Evolutionary conservation across 208 protist genomes (phyloP).

Genomic region (Sergeia podlipaevii): DNA sequence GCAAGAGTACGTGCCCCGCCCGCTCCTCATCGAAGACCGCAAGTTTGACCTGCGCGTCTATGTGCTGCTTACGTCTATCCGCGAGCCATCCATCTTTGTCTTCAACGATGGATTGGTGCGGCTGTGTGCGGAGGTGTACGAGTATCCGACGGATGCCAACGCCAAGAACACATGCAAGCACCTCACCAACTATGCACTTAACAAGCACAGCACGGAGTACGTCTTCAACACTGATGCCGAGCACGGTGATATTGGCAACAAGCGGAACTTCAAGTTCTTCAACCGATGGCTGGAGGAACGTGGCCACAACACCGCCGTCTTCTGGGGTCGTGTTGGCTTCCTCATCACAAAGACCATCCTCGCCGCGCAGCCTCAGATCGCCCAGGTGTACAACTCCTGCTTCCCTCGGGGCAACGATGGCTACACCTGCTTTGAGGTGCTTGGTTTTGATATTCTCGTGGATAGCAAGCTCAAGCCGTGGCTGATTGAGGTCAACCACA

Average conservation of each 20-base stretch:
- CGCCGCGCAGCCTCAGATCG: constrained; percentile 89
- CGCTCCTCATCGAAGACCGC: constrained; percentile 90
- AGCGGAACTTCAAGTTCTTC: constrained; percentile 91
- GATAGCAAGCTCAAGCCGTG: constrained; percentile 91
- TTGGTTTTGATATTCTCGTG: constrained; percentile 96
- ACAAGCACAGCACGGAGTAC: constrained; percentile 92
- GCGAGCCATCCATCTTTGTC: constrained; percentile 87
- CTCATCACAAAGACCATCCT: constrained; percentile 92
- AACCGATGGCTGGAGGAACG: constrained; percentile 72
- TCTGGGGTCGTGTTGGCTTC: constrained; percentile 77
- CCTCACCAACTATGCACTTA: constrained; percentile 97
- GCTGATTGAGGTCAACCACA: constrained; percentile 97
- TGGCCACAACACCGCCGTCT: constrained; percentile 42
- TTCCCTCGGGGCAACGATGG: constrained; percentile 89
- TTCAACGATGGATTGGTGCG: constrained; percentile 94
- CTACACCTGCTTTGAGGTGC: constrained; percentile 95
- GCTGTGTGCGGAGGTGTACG: constrained; percentile 92
- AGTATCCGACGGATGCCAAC: constrained; percentile 76
- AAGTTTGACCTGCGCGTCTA: constrained; percentile 98
- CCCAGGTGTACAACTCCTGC: constrained; percentile 89
- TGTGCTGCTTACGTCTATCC: constrained; percentile 88
- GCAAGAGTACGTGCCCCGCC: constrained; percentile 92
- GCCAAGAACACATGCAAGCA: constrained; percentile 91
- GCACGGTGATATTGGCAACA: constrained; percentile 82
- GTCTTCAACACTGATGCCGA: constrained; percentile 83